A percentile compares a stretch with the other conserved stretches of the same genome.
phyloP scores from a whole-genome alignment of 805 yeast species.

The Candida rishiriensis region DNA sequence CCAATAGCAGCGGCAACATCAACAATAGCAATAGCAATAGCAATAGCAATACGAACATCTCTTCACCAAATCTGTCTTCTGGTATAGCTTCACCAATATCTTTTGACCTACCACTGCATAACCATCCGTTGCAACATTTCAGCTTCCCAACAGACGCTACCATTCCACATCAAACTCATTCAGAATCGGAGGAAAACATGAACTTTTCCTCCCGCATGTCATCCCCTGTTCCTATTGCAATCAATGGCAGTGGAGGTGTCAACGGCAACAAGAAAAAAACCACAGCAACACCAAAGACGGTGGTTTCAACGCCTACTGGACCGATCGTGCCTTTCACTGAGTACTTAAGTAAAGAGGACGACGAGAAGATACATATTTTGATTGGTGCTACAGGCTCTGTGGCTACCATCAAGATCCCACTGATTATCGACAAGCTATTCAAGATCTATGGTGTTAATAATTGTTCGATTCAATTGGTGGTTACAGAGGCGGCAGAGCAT shows the following conservation, averaged over 20 bases:
- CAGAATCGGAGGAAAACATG: background rate
- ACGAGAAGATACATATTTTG: conserved; percentile 80
- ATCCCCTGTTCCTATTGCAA: background rate
- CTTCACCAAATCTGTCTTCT: conserved; percentile 4
- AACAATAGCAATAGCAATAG: background rate
- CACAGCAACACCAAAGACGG: conserved; percentile 40
- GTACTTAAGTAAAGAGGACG: conserved; percentile 68
- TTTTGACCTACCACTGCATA: conserved; percentile 14
- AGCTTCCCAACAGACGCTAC: conserved; percentile 23
- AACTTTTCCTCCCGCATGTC: background rate
- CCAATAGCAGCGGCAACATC: background rate
- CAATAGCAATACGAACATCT: background rate
- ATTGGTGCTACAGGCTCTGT: conserved; percentile 96
- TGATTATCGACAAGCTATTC: conserved; percentile 80
- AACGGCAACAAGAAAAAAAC: conserved; percentile 18
- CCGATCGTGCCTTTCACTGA: conserved; percentile 74
- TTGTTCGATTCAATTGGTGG: conserved; percentile 79
- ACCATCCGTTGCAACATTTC: conserved; percentile 18
- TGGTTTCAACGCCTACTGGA: conserved; percentile 52
- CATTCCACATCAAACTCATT: conserved; percentile 12
- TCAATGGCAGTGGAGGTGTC: background rate
- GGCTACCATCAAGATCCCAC: conserved; percentile 90
- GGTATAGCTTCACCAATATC: conserved; percentile 15
- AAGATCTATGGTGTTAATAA: conserved; percentile 70
- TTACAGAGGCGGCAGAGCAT: conserved; percentile 81